Percentiles rank a stretch among this genome's conserved stretches.
Conservation (phyloP, 2,329 filamentous ascomycete genomes). For the Diplodia scrobiculata region DNA sequence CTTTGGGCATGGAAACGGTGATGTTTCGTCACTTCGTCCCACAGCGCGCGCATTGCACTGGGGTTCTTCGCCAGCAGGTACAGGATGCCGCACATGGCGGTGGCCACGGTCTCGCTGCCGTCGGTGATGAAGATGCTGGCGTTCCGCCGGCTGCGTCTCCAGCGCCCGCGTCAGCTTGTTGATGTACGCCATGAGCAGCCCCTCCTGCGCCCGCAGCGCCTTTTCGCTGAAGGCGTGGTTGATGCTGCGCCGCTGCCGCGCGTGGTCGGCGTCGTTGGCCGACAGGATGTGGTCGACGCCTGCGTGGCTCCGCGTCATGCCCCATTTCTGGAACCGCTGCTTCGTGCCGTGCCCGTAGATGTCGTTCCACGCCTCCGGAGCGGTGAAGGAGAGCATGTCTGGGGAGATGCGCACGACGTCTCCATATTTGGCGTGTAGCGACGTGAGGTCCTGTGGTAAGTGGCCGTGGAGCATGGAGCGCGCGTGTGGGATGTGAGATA, state of each 20-base stretch:
- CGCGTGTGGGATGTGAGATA: not conserved
- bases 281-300: not conserved
- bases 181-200: constrained; percentile 46
- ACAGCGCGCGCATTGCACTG: constrained; percentile 36
- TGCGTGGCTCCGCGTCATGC: not conserved
- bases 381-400: constrained; percentile 49
- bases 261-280: constrained; percentile 47
- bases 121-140: constrained; percentile 46
- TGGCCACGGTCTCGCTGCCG: constrained; percentile 52
- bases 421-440: not conserved
- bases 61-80: constrained; percentile 40
- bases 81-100: constrained; percentile 44
- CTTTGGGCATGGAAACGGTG: too few relatives aligned
- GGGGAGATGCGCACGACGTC: constrained; percentile 48
- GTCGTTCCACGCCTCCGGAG: constrained; percentile 44
- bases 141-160: constrained; percentile 33
- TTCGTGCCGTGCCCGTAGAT: constrained; percentile 27
- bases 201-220: constrained; percentile 46
- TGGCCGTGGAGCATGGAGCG: not conserved
- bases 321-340: not conserved
- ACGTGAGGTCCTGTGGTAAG: not conserved
- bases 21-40: constrained; percentile 39
- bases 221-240: constrained; percentile 47
- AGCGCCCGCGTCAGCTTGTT: constrained; percentile 46
- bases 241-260: constrained; percentile 44